These are phyloP conservation scores for Rhexocercosporidium sp. DNA, from an alignment of 2,329 filamentous ascomycete genomes.

Conservation along the genomic window DNA sequence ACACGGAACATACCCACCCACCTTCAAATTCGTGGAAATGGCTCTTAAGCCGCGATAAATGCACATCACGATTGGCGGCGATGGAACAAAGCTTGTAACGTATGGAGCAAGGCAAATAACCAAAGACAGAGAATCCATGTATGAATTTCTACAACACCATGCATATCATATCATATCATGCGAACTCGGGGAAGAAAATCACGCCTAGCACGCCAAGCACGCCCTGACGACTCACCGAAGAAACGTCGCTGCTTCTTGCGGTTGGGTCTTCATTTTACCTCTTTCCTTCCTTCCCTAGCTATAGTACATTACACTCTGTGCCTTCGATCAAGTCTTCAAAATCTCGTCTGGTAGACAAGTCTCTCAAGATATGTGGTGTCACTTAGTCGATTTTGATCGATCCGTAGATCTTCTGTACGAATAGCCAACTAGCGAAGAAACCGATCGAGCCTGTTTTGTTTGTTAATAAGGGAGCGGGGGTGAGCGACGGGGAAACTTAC, in stretches of 20 bases:
- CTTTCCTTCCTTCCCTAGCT: not conserved
- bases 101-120: no score
- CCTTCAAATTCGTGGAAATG: no score
- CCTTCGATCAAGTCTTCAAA: not conserved
- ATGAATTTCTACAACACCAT: not conserved
- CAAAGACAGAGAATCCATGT: no score
- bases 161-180: not conserved
- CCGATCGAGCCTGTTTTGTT: slow-evolving; percentile 79
- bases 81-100: no score
- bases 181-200: not conserved
- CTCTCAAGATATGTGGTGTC: no score
- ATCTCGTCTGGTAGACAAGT: not conserved
- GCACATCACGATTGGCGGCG: no score
- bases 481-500: no score
- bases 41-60: no score
- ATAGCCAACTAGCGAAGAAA: slow-evolving; percentile 93
- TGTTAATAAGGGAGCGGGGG: not conserved
- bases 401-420: slow-evolving; percentile 90
- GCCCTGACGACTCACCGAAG: not conserved
- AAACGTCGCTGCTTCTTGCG: not conserved
- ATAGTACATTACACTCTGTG: not conserved
- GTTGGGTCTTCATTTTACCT: not conserved
- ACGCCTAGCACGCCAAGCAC: slow-evolving; percentile 7
- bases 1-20: no score
- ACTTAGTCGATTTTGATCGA: slow-evolving; percentile 95